Evolutionary conservation across 768 basidiomycete species (phyloP).

Genomic region (Lentinula aciculospora): DNA sequence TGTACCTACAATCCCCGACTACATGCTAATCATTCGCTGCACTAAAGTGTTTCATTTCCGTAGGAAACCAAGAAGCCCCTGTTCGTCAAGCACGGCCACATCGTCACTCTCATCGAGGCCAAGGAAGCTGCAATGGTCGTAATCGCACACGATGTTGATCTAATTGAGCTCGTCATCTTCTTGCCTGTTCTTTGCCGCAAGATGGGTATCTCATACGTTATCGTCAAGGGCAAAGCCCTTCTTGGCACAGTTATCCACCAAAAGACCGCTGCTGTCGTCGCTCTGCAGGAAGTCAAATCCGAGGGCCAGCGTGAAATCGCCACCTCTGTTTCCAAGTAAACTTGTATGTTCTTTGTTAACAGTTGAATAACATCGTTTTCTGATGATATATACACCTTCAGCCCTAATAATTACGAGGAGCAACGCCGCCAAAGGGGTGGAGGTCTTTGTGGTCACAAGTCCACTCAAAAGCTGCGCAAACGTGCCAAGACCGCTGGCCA

Average conservation of each 20-base stretch:
- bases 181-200: conserved; percentile 97
- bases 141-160: conserved; percentile 98
- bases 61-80: conserved; percentile 75
- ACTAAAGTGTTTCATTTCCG: too few relatives aligned
- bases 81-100: conserved; percentile 96
- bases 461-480: conserved; percentile 88
- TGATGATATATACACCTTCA: conserved; percentile 18
- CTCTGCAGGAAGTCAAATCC: conserved; percentile 89
- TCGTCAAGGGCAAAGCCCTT: conserved; percentile 97
- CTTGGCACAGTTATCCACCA: conserved; percentile 98
- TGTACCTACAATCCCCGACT: neutral
- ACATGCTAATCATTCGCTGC: neutral
- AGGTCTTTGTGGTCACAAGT: conserved; percentile 93
- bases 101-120: conserved; percentile 91
- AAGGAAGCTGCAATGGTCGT: conserved; percentile 97
- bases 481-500: conserved; percentile 89
- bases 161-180: conserved; percentile 98
- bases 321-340: conserved; percentile 90
- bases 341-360: conserved; percentile 58
- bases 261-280: conserved; percentile 92
- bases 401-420: conserved; percentile 92
- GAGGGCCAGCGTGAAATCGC: conserved; percentile 94
- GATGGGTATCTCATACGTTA: conserved; percentile 99
- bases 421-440: conserved; percentile 92
- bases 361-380: neutral